Conservation (phyloP, 2,329 filamentous ascomycete species). For the Paecilomyces dactylethromorphus region DNA sequence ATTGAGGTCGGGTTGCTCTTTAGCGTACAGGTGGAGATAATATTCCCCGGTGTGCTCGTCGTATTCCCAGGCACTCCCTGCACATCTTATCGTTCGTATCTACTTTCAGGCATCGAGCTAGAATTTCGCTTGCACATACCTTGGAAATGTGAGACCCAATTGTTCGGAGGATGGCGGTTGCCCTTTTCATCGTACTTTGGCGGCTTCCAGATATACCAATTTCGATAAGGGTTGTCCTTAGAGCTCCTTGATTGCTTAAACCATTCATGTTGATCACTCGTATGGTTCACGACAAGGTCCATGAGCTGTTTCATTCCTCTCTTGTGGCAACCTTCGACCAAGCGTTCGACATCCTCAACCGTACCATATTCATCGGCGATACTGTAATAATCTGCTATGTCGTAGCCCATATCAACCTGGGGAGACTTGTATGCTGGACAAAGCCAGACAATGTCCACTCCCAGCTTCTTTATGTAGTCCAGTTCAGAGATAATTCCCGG, state of each 20-base stretch:
- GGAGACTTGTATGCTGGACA: constrained; percentile 47
- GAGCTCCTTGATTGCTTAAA: constrained; percentile 61
- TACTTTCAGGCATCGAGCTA: not conserved
- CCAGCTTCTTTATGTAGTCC: constrained; percentile 57
- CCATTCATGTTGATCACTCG: constrained; percentile 65
- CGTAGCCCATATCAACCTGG: constrained; percentile 50
- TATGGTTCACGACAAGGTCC: constrained; percentile 74
- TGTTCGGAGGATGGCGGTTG: constrained; percentile 63
- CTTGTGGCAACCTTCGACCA: constrained; percentile 55
- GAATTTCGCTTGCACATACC: constrained; percentile 14
- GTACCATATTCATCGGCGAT: constrained; percentile 62
- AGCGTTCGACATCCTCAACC: constrained; percentile 56
- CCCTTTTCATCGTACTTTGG: constrained; percentile 51
- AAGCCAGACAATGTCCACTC: constrained; percentile 56
- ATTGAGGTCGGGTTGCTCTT: constrained; percentile 77
- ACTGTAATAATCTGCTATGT: constrained; percentile 56
- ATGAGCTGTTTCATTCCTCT: constrained; percentile 65
- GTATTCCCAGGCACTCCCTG: constrained; percentile 48
- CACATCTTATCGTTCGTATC: constrained; percentile 25
- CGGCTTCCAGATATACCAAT: constrained; percentile 60
- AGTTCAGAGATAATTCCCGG: constrained; percentile 58
- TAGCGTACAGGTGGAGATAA: constrained; percentile 69
- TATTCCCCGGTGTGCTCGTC: constrained; percentile 68
- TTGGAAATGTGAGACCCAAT: constrained; percentile 54
- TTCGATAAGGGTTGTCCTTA: constrained; percentile 56